Conservation (phyloP, 345 rosid species). For the Sisymbrium irio region DNA sequence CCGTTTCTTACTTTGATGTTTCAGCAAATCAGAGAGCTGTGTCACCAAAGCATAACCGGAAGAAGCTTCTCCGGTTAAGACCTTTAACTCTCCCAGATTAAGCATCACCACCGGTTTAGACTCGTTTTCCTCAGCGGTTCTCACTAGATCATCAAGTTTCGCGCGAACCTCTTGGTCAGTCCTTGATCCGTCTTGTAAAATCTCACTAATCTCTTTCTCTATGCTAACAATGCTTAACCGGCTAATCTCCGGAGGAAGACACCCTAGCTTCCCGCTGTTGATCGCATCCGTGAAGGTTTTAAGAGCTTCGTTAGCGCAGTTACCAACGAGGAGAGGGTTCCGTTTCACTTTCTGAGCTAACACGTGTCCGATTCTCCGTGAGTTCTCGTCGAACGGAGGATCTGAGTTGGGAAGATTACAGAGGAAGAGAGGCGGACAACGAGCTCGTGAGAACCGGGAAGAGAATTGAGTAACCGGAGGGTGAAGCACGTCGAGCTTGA, state of each 20-base stretch:
- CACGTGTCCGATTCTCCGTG: conserved; percentile 45
- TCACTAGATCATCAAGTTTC: conserved; percentile 40
- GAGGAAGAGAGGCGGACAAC: conserved; percentile 48
- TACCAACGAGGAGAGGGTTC: conserved; percentile 52
- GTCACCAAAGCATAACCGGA: conserved; percentile 34
- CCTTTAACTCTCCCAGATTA: conserved; percentile 56
- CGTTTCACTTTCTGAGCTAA: conserved; percentile 34
- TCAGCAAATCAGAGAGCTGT: conserved; percentile 45
- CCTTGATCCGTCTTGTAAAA: conserved; percentile 28
- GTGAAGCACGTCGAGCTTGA: conserved; percentile 54
- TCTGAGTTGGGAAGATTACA: conserved; percentile 44
- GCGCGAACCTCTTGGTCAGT: conserved; percentile 27
- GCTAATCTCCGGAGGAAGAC: conserved; percentile 36
- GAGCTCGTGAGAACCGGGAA: conserved; percentile 32
- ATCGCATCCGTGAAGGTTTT: conserved; percentile 39
- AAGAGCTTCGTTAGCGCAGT: conserved; percentile 52
- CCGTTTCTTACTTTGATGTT: conserved; percentile 31
- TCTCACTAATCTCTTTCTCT: conserved; percentile 43
- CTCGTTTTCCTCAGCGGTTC: conserved; percentile 18
- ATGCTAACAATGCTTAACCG: conserved; percentile 39
- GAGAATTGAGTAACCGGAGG: conserved; percentile 45
- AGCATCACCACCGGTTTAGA: conserved; percentile 39
- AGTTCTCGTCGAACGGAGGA: conserved; percentile 43
- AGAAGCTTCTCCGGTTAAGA: conserved; percentile 28
- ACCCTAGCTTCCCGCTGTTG: conserved; percentile 27